Conservation (phyloP, 805 yeast genomes). For the Kluyveromyces nonfermentans region DNA sequence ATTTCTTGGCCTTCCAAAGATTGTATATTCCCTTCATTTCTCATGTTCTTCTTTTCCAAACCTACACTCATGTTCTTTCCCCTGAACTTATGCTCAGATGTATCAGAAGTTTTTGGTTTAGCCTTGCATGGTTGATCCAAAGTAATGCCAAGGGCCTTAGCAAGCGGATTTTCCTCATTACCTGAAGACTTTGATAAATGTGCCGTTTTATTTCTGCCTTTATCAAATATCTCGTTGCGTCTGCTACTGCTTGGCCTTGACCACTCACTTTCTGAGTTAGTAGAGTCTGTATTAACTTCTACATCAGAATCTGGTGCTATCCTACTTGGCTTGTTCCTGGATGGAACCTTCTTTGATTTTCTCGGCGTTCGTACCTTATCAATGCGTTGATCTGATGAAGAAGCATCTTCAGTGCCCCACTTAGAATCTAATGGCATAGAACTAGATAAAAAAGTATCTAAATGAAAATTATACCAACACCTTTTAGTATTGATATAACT, state of each 20-base stretch:
- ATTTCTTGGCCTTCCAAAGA: not conserved
- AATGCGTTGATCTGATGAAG: not conserved
- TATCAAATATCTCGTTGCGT: conserved; percentile 6
- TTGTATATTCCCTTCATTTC: not conserved
- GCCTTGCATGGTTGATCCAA: not conserved
- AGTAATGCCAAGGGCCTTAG: not conserved
- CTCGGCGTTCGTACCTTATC: conserved; percentile 1
- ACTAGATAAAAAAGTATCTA: conserved; percentile 2
- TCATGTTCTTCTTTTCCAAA: not conserved
- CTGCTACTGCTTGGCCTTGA: conserved; percentile 8
- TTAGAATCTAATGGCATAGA: conserved; percentile 21
- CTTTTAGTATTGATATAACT: not conserved
- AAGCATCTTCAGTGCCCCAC: conserved; percentile 20
- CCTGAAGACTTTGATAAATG: not conserved
- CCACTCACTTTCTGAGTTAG: conserved; percentile 2
- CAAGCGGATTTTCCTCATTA: not conserved
- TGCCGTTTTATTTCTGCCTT: not conserved
- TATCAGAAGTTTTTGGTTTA: not conserved
- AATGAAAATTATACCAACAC: not conserved
- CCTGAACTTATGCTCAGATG: not conserved
- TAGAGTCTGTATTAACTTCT: not conserved
- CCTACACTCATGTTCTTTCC: conserved; percentile 2
- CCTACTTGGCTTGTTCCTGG: not conserved
- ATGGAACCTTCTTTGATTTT: not conserved
- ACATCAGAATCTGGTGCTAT: not conserved